Conservation (phyloP, 2,329 filamentous ascomycete genomes). For the Pseudofabraea citricarpa region DNA sequence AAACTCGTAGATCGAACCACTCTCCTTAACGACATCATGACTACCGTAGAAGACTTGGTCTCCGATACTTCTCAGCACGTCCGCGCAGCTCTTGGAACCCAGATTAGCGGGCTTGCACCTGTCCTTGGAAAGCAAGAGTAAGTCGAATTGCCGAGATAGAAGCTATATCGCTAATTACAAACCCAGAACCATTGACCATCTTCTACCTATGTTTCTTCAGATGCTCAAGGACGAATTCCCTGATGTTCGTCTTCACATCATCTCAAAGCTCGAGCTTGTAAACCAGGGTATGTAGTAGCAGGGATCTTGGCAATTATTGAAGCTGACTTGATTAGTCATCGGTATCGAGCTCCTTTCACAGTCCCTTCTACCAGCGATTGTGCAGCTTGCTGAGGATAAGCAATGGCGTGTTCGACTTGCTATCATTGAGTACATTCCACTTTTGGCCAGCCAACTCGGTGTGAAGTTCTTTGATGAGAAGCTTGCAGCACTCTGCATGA, state of each 20-base stretch:
- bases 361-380: conserved; percentile 92
- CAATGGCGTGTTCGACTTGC: conserved; percentile 97
- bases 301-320: neutral
- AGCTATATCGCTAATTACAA: conserved; percentile 18
- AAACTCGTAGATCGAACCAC: conserved; percentile 79
- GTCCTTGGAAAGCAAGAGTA: conserved; percentile 98
- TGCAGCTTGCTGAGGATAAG: conserved; percentile 97
- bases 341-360: conserved; percentile 96
- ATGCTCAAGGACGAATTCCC: conserved; percentile 99
- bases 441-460: conserved; percentile 90
- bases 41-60: conserved; percentile 90
- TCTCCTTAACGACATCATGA: conserved; percentile 94
- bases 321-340: conserved; percentile 60
- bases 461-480: conserved; percentile 99
- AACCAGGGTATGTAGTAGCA: conserved; percentile 70
- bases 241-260: conserved; percentile 96
- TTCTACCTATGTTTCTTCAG: conserved; percentile 96
- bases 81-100: conserved; percentile 87
- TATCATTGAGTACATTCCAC: conserved; percentile 98
- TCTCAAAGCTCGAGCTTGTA: conserved; percentile 97
- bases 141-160: conserved; percentile 28
- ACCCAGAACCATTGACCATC: conserved; percentile 82
- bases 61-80: conserved; percentile 97
- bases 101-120: conserved; percentile 93
- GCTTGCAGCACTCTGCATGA: conserved; percentile 92